Evolutionary conservation across 495 filamentous ascomycete species (phyloP).

Genomic region (Evansstolkia leycettana): DNA sequence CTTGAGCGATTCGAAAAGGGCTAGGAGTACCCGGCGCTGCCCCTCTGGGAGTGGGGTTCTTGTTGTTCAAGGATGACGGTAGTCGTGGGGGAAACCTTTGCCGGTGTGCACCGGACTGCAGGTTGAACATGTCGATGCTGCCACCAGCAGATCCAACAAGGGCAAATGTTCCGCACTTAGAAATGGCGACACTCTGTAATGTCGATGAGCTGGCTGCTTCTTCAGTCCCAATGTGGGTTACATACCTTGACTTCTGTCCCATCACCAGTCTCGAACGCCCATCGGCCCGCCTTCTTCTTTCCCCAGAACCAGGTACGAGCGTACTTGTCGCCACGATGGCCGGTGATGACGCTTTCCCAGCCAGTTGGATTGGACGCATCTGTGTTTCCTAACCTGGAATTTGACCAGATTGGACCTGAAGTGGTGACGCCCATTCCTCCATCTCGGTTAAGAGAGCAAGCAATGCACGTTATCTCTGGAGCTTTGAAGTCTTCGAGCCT

Average conservation of each 20-base stretch:
- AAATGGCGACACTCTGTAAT: conserved; percentile 63
- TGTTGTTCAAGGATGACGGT: conserved; percentile 49
- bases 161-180: conserved; percentile 86
- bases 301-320: conserved; percentile 98
- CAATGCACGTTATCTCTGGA: conserved; percentile 78
- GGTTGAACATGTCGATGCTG: conserved; percentile 84
- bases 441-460: conserved; percentile 82
- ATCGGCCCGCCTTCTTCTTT: conserved; percentile 79
- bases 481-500: conserved; percentile 68
- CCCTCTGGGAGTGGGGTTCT: conserved; percentile 38
- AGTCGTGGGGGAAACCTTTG: conserved; percentile 69
- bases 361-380: conserved; percentile 61
- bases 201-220: neutral
- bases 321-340: conserved; percentile 73
- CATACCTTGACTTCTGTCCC: conserved; percentile 58
- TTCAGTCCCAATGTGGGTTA: neutral
- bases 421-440: conserved; percentile 74
- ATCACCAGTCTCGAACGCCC: conserved; percentile 83
- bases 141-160: conserved; percentile 78
- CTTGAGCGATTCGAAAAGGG: conserved; percentile 23
- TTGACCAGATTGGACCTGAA: conserved; percentile 66
- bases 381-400: conserved; percentile 42
- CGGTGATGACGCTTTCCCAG: conserved; percentile 94
- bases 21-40: conserved; percentile 13
- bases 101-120: conserved; percentile 82